phyloP scores from a whole-genome alignment of 371 early-diverging fungal species.

The Nosema muscidifuracis region DNA sequence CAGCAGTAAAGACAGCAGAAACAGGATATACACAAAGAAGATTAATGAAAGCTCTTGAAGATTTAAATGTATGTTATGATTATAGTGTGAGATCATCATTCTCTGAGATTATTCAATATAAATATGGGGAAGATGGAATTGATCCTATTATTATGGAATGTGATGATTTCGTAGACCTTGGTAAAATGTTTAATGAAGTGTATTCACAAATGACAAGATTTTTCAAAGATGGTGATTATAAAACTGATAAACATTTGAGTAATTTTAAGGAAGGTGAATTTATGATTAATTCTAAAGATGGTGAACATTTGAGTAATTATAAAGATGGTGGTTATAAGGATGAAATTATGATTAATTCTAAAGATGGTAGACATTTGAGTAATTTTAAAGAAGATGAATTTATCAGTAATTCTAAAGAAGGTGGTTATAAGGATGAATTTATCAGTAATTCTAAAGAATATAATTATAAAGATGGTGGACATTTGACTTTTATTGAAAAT shows the following conservation, averaged over 20 bases:
- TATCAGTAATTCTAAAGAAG: too few relatives aligned
- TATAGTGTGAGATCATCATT: conserved; percentile 54
- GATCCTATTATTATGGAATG: conserved; percentile 31
- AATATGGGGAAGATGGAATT: conserved; percentile 45
- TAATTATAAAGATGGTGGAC: too few relatives aligned
- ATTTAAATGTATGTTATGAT: conserved; percentile 58
- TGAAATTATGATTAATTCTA: background rate
- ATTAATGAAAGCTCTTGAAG: conserved; percentile 74
- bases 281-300: background rate
- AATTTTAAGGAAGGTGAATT: too few relatives aligned
- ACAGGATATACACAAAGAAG: conserved; percentile 98
- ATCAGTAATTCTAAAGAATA: too few relatives aligned
- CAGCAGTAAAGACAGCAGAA: conserved; percentile 96
- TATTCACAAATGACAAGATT: background rate
- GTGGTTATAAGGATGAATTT: background rate
- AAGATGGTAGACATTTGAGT: too few relatives aligned
- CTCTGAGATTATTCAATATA: conserved; percentile 36
- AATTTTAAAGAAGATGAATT: background rate
- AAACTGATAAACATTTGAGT: background rate
- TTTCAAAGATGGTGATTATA: background rate
- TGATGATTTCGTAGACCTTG: conserved; percentile 21
- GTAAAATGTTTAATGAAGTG: conserved; percentile 8
- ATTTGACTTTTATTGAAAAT: too few relatives aligned
- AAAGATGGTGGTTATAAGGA: too few relatives aligned
- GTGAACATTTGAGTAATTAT: background rate